Percentiles rank a stretch among this genome's conserved stretches.
These are phyloP conservation scores for Psidium friedrichsthalianum DNA, from an alignment of 345 rosid genomes.

Conservation along the genomic window DNA sequence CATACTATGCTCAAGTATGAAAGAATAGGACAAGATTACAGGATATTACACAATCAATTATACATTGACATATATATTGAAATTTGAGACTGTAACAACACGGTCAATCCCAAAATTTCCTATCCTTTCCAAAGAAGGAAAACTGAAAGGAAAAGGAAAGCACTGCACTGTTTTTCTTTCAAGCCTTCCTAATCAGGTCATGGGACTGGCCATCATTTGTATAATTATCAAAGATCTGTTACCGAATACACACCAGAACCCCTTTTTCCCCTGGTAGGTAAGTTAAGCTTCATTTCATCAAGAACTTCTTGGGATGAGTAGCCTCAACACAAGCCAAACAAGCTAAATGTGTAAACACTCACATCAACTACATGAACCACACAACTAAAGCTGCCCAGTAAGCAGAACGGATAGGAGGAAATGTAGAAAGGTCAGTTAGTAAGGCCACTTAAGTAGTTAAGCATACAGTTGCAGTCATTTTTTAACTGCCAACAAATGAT, in stretches of 20 bases:
- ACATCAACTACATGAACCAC: not conserved
- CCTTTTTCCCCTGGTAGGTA: not conserved
- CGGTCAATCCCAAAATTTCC: not conserved
- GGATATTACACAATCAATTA: not conserved
- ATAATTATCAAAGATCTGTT: not conserved
- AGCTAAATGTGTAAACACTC: not conserved
- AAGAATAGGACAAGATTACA: not conserved
- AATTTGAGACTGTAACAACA: not conserved
- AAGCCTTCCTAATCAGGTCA: not conserved
- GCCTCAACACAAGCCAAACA: not conserved
- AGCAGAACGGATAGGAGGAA: not conserved
- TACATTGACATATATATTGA: not conserved
- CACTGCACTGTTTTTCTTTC: not conserved
- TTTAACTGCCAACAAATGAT: not conserved
- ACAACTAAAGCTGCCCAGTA: not conserved
- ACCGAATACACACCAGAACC: not conserved
- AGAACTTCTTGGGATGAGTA: not conserved
- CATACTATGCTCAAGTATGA: not conserved
- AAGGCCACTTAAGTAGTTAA: not conserved
- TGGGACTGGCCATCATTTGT: not conserved
- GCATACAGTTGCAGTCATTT: not conserved
- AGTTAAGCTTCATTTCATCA: not conserved
- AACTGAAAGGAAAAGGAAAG: not conserved
- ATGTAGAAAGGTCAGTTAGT: not conserved
- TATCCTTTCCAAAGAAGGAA: not conserved